Evolutionary conservation across 164 flowering plant genomes (phyloP).

Genomic region (Nymphaea thermarum): DNA sequence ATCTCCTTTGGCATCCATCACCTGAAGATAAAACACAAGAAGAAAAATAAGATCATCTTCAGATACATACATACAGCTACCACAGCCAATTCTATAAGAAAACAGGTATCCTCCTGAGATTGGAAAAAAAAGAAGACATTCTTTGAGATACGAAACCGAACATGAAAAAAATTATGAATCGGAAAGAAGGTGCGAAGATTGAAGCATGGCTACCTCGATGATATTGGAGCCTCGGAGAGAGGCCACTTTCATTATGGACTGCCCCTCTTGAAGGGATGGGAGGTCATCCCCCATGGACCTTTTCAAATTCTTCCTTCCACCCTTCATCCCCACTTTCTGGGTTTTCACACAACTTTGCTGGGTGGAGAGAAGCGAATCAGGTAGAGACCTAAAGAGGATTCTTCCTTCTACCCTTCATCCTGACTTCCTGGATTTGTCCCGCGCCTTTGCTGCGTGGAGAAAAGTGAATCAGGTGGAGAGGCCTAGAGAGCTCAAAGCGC

Average conservation of each 20-base stretch:
- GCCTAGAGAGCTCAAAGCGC: no score
- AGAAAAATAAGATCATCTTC: not conserved
- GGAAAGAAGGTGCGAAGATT: not conserved
- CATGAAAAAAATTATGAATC: not conserved
- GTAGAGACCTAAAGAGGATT: no score
- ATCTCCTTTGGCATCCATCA: conserved; percentile 56
- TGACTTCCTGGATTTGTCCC: no score
- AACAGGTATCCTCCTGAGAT: no score
- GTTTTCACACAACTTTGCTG: no score
- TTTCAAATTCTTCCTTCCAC: conserved; percentile 83
- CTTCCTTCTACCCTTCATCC: no score
- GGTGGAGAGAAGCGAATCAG: no score
- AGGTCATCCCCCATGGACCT: conserved; percentile 38
- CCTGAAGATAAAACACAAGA: conserved; percentile 23
- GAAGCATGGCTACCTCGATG: conserved; percentile 40
- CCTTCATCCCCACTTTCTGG: conserved; percentile 24
- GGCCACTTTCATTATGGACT: conserved; percentile 59
- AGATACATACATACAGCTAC: not conserved
- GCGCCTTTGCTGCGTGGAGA: no score
- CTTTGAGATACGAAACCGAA: no score
- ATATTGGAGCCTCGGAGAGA: conserved; percentile 77
- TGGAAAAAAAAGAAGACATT: no score
- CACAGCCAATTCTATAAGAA: no score
- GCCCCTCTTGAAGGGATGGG: conserved; percentile 41
- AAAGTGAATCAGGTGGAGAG: no score